A percentile compares a stretch with the other conserved stretches of the same genome.
phyloP scores from a whole-genome alignment of 1,139 yeast species.

The Magnusiomyces suaveolens region DNA sequence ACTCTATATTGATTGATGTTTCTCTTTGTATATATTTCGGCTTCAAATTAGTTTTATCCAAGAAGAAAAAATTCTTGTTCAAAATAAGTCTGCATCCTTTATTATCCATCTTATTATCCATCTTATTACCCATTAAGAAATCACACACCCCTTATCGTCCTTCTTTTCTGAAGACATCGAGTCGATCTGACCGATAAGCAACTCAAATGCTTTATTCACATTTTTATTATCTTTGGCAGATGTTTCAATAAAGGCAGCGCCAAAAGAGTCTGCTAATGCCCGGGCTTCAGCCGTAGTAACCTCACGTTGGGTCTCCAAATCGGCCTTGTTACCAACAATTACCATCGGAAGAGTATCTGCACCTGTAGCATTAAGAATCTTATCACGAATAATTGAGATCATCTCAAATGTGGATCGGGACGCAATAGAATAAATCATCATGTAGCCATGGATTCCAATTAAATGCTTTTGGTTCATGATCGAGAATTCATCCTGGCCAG shows the following conservation, averaged over 20 bases:
- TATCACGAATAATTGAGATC: conserved; percentile 69
- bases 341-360: conserved; percentile 68
- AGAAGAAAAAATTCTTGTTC: too few relatives aligned
- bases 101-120: neutral
- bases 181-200: conserved; percentile 65
- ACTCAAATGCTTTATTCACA: conserved; percentile 55
- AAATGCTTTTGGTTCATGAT: conserved; percentile 75
- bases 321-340: conserved; percentile 77
- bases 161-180: conserved; percentile 35
- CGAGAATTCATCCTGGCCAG: conserved; percentile 81
- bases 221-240: conserved; percentile 70
- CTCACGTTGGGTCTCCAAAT: conserved; percentile 50
- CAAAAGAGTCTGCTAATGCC: conserved; percentile 50
- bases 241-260: conserved; percentile 67
- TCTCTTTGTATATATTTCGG: too few relatives aligned
- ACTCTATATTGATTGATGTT: too few relatives aligned
- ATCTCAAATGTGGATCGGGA: conserved; percentile 73
- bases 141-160: conserved; percentile 32
- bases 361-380: conserved; percentile 69
- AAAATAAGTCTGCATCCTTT: neutral
- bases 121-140: conserved; percentile 16
- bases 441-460: conserved; percentile 78
- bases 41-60: too few relatives aligned
- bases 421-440: conserved; percentile 74
- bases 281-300: conserved; percentile 58